A percentile compares a stretch with the other conserved stretches of the same genome.
phyloP scores from a whole-genome alignment of 768 basidiomycete species.

The Suillus plorans region DNA sequence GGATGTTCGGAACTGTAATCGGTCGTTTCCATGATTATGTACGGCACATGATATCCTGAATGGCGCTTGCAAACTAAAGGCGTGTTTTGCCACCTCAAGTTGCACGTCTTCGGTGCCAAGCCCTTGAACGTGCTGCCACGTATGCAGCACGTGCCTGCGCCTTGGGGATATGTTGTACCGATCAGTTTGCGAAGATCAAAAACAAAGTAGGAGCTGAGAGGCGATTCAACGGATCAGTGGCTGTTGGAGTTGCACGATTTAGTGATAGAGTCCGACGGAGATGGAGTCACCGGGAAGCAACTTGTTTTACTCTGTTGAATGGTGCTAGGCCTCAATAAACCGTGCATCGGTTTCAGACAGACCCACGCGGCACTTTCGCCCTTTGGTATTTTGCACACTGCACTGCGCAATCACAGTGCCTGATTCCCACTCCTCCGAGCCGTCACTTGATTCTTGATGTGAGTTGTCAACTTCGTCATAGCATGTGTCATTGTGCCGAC shows the following conservation, averaged over 20 bases:
- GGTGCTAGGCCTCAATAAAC: background rate
- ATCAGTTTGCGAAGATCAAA: background rate
- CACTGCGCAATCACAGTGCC: background rate
- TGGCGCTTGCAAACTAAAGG: background rate
- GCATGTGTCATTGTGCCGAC: background rate
- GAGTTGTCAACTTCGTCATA: background rate
- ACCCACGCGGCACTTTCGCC: background rate
- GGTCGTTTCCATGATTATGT: background rate
- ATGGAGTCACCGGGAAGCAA: background rate
- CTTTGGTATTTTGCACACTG: background rate
- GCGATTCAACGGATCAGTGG: background rate
- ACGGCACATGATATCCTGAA: background rate
- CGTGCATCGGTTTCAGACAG: background rate
- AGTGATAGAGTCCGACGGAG: background rate
- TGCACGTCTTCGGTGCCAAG: background rate
- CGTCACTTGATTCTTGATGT: background rate
- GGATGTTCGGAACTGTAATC: too few species aligned
- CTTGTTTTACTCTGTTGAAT: background rate
- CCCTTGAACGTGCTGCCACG: background rate
- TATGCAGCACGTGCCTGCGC: background rate
- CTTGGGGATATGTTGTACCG: background rate
- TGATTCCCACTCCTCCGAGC: background rate
- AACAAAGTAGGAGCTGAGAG: background rate
- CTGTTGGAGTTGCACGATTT: background rate
- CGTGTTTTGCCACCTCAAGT: background rate